Percentiles rank a stretch among this genome's conserved stretches.
Evolutionary conservation across 2,329 filamentous ascomycete genomes (phyloP).

Genomic region (Pseudogymnoascus sp.): DNA sequence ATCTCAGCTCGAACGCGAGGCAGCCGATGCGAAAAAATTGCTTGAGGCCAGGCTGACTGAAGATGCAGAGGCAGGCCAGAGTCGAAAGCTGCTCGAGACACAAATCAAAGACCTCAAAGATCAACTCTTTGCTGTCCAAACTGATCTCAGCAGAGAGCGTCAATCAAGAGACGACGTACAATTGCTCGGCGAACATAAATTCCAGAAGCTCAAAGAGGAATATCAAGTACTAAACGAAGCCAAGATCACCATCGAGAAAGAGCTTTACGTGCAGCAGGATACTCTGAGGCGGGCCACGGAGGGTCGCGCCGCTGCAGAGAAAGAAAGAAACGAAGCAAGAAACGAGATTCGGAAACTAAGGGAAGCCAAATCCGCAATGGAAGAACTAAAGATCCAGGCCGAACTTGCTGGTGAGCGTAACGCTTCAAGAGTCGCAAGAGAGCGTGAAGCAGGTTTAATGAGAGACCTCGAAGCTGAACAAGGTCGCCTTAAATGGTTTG

Average conservation of each 20-base stretch:
- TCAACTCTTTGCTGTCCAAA: conserved; percentile 76
- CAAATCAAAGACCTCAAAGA: conserved; percentile 84
- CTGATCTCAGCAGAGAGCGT: conserved; percentile 80
- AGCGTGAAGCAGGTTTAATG: conserved; percentile 69
- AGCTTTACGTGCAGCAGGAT: conserved; percentile 93
- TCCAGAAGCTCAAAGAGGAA: conserved; percentile 72
- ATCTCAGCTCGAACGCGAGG: conserved; percentile 76
- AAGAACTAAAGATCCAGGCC: conserved; percentile 76
- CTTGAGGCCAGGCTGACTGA: conserved; percentile 85
- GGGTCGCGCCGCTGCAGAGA: conserved; percentile 69
- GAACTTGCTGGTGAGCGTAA: conserved; percentile 74
- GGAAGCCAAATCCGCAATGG: conserved; percentile 73
- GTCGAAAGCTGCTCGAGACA: conserved; percentile 72
- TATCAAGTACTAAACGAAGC: conserved; percentile 82
- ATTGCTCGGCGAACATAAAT: conserved; percentile 83
- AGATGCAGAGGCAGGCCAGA: conserved; percentile 76
- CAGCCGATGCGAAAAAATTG: conserved; percentile 75
- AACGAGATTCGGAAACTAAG: conserved; percentile 75
- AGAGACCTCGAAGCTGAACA: conserved; percentile 76
- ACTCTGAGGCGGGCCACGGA: conserved; percentile 79
- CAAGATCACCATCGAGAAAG: conserved; percentile 96
- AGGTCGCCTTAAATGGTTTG: conserved; percentile 67
- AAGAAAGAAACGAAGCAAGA: conserved; percentile 83
- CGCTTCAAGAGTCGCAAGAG: conserved; percentile 68
- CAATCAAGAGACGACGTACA: conserved; percentile 93